Percentiles rank a stretch among this genome's conserved stretches.
phyloP scores from a whole-genome alignment of 2,329 filamentous ascomycete species.

The Xylaria polymorpha region DNA sequence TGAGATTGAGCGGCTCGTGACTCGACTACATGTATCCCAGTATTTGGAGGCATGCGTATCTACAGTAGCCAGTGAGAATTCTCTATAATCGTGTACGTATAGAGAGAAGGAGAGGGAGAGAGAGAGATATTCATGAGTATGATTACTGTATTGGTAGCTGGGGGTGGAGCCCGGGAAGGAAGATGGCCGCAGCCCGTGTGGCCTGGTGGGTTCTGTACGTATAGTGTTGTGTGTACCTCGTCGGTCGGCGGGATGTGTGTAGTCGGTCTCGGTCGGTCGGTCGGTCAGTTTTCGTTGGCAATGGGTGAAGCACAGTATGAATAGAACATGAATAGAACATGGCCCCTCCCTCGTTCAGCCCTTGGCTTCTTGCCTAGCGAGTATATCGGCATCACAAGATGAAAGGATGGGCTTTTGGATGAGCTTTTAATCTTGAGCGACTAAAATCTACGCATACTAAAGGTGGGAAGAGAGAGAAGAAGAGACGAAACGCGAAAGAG shows the following conservation, averaged over 20 bases:
- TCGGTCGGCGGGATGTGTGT: slow-evolving; percentile 16
- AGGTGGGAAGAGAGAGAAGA: slow-evolving; percentile 5
- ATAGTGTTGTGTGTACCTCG: slow-evolving; percentile 1
- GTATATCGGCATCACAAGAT: neutral
- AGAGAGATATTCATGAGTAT: slow-evolving; percentile 19
- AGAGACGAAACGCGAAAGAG: neutral
- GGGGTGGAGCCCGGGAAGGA: slow-evolving; percentile 35
- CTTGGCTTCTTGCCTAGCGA: slow-evolving; percentile 8
- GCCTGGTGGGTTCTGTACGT: slow-evolving; percentile 35
- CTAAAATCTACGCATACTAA: neutral
- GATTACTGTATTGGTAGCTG: slow-evolving; percentile 40
- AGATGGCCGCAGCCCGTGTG: slow-evolving; percentile 42
- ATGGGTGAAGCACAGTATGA: slow-evolving; percentile 17
- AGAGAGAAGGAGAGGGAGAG: neutral
- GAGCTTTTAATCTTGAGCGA: neutral
- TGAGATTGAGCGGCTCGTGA: slow-evolving; percentile 14
- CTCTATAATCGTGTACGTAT: slow-evolving; percentile 17
- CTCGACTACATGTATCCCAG: slow-evolving; percentile 22
- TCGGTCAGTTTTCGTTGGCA: slow-evolving; percentile 22
- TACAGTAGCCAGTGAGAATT: slow-evolving; percentile 14
- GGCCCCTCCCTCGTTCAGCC: neutral
- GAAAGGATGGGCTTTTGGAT: neutral
- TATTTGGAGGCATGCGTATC: slow-evolving; percentile 25
- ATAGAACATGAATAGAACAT: neutral
- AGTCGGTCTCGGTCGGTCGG: slow-evolving; percentile 29